Evolutionary conservation across 164 flowering plant genomes (phyloP).

Genomic region (Pachysandra terminalis): DNA sequence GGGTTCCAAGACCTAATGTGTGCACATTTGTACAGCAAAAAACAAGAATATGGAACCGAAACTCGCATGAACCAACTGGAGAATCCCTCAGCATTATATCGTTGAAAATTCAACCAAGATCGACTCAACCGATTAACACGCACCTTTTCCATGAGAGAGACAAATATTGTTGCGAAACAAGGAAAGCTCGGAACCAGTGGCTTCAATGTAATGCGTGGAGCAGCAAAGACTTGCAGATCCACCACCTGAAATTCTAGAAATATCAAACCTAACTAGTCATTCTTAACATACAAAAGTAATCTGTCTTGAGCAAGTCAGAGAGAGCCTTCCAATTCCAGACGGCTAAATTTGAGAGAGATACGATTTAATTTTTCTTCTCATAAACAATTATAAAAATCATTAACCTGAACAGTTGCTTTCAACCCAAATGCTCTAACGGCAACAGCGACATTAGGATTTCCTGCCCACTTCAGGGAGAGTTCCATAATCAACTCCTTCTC

Average conservation of each 20-base stretch:
- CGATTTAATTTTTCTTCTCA: neutral
- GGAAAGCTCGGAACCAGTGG: slow-evolving; percentile 92
- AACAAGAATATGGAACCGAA: too few species aligned
- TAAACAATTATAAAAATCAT: neutral
- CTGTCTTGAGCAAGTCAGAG: neutral
- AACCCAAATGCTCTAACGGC: slow-evolving; percentile 88
- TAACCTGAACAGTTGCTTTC: slow-evolving; percentile 56
- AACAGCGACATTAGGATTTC: slow-evolving; percentile 78
- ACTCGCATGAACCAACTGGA: too few species aligned
- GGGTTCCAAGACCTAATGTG: neutral
- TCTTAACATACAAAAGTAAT: slow-evolving; percentile 5
- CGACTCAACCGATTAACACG: slow-evolving; percentile 1
- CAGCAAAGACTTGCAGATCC: slow-evolving; percentile 96
- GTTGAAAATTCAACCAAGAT: too few species aligned
- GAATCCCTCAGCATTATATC: too few species aligned
- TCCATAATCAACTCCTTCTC: slow-evolving; percentile 99
- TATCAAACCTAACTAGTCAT: slow-evolving; percentile 9
- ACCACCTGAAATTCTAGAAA: slow-evolving; percentile 56
- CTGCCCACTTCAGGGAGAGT: slow-evolving; percentile 90
- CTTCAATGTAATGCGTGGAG: slow-evolving; percentile 88
- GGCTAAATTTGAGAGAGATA: neutral
- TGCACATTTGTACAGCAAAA: neutral
- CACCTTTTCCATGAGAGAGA: slow-evolving; percentile 97
- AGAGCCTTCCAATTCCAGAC: neutral
- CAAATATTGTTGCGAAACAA: slow-evolving; percentile 79